Base-by-base conservation (phyloP, 805 yeast species). In the Yarrowia sp. region DNA sequence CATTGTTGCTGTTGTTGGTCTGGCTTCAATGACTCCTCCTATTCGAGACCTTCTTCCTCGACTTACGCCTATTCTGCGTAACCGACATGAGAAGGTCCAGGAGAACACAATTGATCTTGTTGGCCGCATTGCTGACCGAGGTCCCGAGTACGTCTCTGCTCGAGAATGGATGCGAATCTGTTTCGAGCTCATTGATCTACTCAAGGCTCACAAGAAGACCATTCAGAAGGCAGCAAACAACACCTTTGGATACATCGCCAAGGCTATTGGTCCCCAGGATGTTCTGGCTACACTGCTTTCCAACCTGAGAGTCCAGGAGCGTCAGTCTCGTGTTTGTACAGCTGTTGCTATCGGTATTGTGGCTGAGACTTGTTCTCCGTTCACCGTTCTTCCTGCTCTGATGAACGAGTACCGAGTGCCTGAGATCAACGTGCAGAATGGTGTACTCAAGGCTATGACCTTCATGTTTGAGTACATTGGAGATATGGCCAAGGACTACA, bases 291-390 rank as follows among this genome's bases (percentile, higher is more conserved):
- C 96, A 68, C 79, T 95, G 43, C 78, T 95, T 68, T 91, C 90
- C 72, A 94, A 94, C 72, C 80, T 95, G 71, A 84, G 91, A 69
- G 96, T 93, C 9, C 98, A 94, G 75, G 98, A 95, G 75, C 90
- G 99, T 74, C 99, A 95, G 78, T 82, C 91, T 49, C 88, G 99
- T 74, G 97, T 95, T 9, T 94, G 97, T 76, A 92, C 98, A 0
- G 97, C 99, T 7, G 98, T 95, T 47, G 99, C 99, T 0, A 91
- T 95, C 71, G 99, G 97, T 43, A 92, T 95, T 72, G 96, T 95
- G 9, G 98, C 98, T 0, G 95, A 93, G 69, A 87, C 90, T 0
- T 95, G 98, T 77, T 86, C 91, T 0, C 97, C 98, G 0, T 95
- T 90, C 77, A 91, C 98, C 0, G 96, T 94, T 0, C 77, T 95